Evolutionary conservation across 306 rosid genomes (phyloP).

Genomic region (Albizia julibrissin): DNA sequence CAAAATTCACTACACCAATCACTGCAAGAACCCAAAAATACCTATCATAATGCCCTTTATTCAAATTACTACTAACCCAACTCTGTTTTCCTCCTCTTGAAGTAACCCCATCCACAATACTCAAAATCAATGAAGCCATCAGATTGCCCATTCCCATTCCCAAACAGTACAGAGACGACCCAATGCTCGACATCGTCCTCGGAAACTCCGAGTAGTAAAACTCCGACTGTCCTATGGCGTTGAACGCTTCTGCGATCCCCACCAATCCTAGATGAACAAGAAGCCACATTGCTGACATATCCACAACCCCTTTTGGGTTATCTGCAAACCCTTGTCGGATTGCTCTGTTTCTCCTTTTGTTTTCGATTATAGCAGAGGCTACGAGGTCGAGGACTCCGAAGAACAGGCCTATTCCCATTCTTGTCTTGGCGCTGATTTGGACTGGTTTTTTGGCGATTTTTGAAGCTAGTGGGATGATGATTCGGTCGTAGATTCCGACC

Average conservation of each 20-base stretch:
- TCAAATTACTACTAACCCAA: constrained; percentile 60
- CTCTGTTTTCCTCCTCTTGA: constrained; percentile 58
- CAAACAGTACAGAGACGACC: constrained; percentile 48
- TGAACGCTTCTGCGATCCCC: constrained; percentile 72
- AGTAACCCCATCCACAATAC: constrained; percentile 43
- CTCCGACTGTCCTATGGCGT: constrained; percentile 60
- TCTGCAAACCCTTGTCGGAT: constrained; percentile 35
- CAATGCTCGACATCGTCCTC: constrained; percentile 68
- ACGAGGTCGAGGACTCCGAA: constrained; percentile 47
- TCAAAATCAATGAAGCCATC: constrained; percentile 51
- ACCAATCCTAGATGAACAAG: constrained; percentile 46
- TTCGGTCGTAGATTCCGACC: constrained; percentile 54
- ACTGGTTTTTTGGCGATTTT: constrained; percentile 51
- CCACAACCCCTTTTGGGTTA: constrained; percentile 46
- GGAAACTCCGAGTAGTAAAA: constrained; percentile 74
- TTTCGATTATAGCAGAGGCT: constrained; percentile 54
- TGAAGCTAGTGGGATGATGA: constrained; percentile 60
- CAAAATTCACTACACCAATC: constrained; percentile 40
- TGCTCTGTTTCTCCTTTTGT: constrained; percentile 45
- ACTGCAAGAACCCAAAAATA: constrained; percentile 64
- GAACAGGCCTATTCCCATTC: constrained; percentile 69
- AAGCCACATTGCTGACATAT: constrained; percentile 75
- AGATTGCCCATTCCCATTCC: constrained; percentile 56
- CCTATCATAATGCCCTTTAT: constrained; percentile 55
- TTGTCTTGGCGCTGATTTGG: constrained; percentile 38